Percentiles rank a stretch among this genome's conserved stretches.
phyloP scores from a whole-genome alignment of 208 protist genomes.

The Leishmania mexicana region DNA sequence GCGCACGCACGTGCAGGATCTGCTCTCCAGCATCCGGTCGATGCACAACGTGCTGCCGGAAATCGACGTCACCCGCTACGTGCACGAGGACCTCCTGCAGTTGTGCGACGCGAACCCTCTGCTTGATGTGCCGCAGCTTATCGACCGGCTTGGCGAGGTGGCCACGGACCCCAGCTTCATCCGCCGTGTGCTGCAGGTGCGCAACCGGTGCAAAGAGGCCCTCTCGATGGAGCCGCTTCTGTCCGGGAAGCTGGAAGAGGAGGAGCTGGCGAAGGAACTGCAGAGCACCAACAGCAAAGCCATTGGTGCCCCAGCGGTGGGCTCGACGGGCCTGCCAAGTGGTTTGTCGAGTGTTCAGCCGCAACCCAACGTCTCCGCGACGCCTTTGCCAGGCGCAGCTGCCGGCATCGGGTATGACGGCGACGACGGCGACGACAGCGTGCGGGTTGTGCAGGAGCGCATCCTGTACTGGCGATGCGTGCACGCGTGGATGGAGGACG shows the following conservation, averaged over 20 bases:
- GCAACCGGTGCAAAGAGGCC: conserved; percentile 60
- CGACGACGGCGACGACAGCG: conserved; percentile 24
- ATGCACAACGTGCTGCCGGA: conserved; percentile 56
- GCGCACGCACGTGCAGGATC: conserved; percentile 69
- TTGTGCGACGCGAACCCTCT: conserved; percentile 69
- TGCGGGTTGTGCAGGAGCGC: conserved; percentile 50
- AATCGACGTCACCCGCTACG: conserved; percentile 71
- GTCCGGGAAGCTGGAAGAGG: conserved; percentile 36
- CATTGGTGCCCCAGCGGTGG: neutral
- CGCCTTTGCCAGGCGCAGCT: neutral
- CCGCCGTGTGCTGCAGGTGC: conserved; percentile 58
- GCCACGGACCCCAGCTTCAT: conserved; percentile 67
- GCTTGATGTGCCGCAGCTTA: conserved; percentile 67
- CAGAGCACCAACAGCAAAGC: conserved; percentile 20
- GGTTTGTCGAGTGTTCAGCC: neutral
- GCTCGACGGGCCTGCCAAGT: neutral
- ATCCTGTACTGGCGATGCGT: conserved; percentile 78
- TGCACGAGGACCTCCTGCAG: conserved; percentile 68
- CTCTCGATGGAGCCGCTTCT: conserved; percentile 61
- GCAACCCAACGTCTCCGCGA: neutral
- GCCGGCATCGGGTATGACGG: conserved; percentile 5
- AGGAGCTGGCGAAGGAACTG: conserved; percentile 22
- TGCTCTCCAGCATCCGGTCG: conserved; percentile 70
- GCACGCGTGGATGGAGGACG: conserved; percentile 72
- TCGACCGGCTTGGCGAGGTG: conserved; percentile 66